Evolutionary conservation across 495 filamentous ascomycete genomes (phyloP), one percentile per base, ranked within the genome.

Genomic region (Collariella sp.): DNA sequence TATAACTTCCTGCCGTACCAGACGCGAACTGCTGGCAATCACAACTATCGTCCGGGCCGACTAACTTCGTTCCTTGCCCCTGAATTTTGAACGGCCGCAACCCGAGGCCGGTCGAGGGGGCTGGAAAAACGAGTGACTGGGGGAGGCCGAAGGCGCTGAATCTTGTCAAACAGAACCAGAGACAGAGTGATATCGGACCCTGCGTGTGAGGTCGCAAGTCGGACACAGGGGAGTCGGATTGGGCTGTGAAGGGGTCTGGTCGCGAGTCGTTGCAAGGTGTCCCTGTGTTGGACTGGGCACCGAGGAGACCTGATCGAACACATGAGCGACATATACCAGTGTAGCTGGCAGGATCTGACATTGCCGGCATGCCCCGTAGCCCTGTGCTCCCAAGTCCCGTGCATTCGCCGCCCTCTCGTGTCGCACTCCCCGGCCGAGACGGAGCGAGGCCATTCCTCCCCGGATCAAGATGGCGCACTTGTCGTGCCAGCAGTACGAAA

Each of bases 21-120:
- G 22, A 33, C 33, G 20, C 22, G 23, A 26, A 31, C 51, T 39
- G 39, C 42, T 20, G 20, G 18, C 46, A 13, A 18, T 3, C 5
- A 6, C 1, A 3, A 33, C 2, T 46, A 49, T 56, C 52, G 52
- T 46, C 54, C 53, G 43, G 52, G 35, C 16, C 16, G 52, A 26
- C 54, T 23, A 20, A 38, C n/a, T 40, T 19, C 52, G 57, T 58
- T 56, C 50, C 57, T 54, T 56, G 57, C 38, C 50, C 43, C 44
- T 50, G 52, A 9, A 20, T 59, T 40, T 34, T n/a, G 57, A 57
- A 55, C 51, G 58, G 48, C 57, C 34, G 58, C 40, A 42, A 40
- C 48, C 18, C 29, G 40, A 38, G 42, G 24, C 7, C 7, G 29
- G n/a, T 23, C 7, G 19, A 23, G 31, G 5, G 46, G 31, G 19